A percentile compares a stretch with the other conserved stretches of the same genome.
These are phyloP conservation scores for Phytophthora meadii DNA, from an alignment of 352 stramenopile genomes.

Conservation along the genomic window DNA sequence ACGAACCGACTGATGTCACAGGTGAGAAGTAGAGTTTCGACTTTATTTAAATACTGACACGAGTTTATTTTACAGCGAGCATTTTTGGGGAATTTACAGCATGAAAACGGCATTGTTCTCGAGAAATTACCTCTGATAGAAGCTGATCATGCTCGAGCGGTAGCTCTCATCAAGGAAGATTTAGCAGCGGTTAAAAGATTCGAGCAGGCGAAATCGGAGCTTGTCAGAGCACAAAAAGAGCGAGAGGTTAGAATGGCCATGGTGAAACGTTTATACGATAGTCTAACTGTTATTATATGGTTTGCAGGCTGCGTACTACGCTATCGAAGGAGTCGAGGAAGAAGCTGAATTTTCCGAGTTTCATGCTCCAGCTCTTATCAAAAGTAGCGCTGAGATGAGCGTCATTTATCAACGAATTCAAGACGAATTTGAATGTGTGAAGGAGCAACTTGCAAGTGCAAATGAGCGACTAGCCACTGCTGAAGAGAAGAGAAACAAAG, in stretches of 20 bases:
- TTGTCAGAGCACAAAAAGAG: constrained; percentile 46
- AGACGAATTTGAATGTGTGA: constrained; percentile 35
- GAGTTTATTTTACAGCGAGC: constrained; percentile 38
- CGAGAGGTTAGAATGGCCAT: constrained; percentile 41
- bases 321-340: constrained; percentile 76
- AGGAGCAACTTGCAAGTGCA: constrained; percentile 12
- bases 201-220: constrained; percentile 32
- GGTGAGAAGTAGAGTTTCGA: constrained; percentile 12
- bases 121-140: constrained; percentile 67
- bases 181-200: constrained; percentile 32
- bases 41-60: not conserved
- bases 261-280: not conserved
- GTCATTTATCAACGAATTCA: constrained; percentile 47
- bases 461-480: constrained; percentile 32
- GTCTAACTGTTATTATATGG: not conserved
- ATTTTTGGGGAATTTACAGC: constrained; percentile 54
- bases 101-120: constrained; percentile 58
- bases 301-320: constrained; percentile 47
- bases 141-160: constrained; percentile 54
- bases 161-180: constrained; percentile 57
- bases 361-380: constrained; percentile 65
- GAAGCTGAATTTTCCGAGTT: constrained; percentile 80
- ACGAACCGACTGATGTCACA: constrained; percentile 58
- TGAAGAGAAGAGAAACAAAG: constrained; percentile 18
- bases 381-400: constrained; percentile 66